Evolutionary conservation across 305 asterid species (phyloP).

Genomic region (Fraxinus sp.): DNA sequence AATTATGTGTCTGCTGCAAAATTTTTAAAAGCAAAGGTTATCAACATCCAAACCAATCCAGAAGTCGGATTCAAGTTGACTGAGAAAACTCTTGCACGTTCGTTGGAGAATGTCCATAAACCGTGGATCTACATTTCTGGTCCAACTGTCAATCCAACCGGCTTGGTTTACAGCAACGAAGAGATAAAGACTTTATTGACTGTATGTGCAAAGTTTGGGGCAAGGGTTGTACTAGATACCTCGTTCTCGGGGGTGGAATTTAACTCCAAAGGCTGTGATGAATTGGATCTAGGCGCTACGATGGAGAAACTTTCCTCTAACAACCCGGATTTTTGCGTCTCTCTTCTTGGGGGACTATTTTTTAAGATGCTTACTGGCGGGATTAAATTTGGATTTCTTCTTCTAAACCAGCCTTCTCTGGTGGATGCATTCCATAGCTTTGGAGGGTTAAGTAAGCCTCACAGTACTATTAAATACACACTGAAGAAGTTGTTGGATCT

Average conservation of each 20-base stretch:
- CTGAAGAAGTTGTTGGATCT: conserved; percentile 85
- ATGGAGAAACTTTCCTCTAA: conserved; percentile 52
- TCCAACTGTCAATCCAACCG: conserved; percentile 85
- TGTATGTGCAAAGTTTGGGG: conserved; percentile 68
- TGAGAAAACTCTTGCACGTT: conserved; percentile 51
- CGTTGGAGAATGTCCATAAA: conserved; percentile 47
- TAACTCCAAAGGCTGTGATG: conserved; percentile 48
- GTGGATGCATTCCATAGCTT: conserved; percentile 72
- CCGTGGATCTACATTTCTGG: conserved; percentile 97
- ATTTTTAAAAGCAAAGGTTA: conserved; percentile 65
- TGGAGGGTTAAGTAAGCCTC: conserved; percentile 85
- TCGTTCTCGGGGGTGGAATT: conserved; percentile 84
- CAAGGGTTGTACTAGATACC: conserved; percentile 79
- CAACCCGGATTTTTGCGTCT: conserved; percentile 56
- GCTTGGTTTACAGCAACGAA: conserved; percentile 74
- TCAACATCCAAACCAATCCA: conserved; percentile 48
- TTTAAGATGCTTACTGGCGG: conserved; percentile 86
- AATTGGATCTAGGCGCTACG: conserved; percentile 71
- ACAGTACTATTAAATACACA: conserved; percentile 69
- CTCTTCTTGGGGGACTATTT: conserved; percentile 82
- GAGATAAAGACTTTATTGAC: conserved; percentile 65
- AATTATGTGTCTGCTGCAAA: conserved; percentile 80
- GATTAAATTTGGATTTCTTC: conserved; percentile 72
- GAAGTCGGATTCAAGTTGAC: conserved; percentile 75
- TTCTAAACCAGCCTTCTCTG: conserved; percentile 60